Conservation (phyloP, 805 yeast species). For the Debaryomyces castellii region DNA sequence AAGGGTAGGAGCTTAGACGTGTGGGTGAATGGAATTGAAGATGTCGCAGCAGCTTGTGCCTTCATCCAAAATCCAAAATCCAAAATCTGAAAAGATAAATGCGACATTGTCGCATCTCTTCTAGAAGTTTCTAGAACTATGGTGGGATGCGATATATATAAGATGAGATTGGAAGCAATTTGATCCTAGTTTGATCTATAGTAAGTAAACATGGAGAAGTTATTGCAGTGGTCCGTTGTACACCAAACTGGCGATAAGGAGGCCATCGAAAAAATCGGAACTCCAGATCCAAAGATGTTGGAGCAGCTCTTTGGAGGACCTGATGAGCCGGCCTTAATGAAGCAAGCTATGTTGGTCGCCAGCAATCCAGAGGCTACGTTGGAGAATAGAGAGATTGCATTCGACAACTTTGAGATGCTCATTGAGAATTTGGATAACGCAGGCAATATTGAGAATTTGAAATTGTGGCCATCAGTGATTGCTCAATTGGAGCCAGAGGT, state of each 20-base stretch:
- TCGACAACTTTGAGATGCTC: slow-evolving; percentile 90
- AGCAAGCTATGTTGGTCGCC: slow-evolving; percentile 64
- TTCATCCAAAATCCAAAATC: no score
- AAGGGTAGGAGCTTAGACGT: no score
- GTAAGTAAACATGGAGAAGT: slow-evolving; percentile 93
- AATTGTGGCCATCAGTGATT: slow-evolving; percentile 77
- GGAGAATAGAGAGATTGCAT: slow-evolving; percentile 69
- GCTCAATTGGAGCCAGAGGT: slow-evolving; percentile 44
- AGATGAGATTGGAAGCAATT: neutral
- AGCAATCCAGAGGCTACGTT: slow-evolving; percentile 54
- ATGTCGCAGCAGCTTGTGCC: no score
- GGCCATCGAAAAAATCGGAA: slow-evolving; percentile 60
- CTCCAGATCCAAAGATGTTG: slow-evolving; percentile 76
- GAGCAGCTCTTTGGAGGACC: slow-evolving; percentile 75
- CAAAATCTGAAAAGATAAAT: no score
- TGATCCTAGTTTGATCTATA: no score
- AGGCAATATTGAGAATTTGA: slow-evolving; percentile 80
- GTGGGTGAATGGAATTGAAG: no score
- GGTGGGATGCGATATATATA: neutral
- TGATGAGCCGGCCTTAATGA: slow-evolving; percentile 90
- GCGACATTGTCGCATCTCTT: slow-evolving; percentile 5
- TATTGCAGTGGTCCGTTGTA: slow-evolving; percentile 89
- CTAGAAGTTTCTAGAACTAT: slow-evolving; percentile 4
- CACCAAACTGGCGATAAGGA: slow-evolving; percentile 72
- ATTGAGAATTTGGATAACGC: slow-evolving; percentile 95